Percentiles rank a stretch among this genome's conserved stretches.
Evolutionary conservation across 306 rosid genomes (phyloP).

Genomic region (Sechiopsis laciniata): DNA sequence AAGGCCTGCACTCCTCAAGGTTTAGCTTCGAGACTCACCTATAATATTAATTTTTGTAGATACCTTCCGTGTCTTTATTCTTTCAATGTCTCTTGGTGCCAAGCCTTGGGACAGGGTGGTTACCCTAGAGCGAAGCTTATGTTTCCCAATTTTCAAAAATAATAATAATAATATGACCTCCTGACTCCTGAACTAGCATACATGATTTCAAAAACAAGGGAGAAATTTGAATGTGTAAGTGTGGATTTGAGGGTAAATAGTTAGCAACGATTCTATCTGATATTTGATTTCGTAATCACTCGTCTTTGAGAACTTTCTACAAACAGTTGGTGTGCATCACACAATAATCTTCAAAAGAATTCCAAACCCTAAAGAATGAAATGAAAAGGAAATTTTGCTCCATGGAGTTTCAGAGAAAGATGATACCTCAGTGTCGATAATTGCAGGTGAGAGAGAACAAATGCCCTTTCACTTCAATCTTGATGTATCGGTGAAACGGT

Average conservation of each 20-base stretch:
- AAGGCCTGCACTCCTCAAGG: too few species aligned
- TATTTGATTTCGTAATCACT: not conserved
- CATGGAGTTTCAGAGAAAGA: not conserved
- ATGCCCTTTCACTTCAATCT: not conserved
- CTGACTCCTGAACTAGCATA: not conserved
- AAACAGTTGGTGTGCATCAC: not conserved
- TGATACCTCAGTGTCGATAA: not conserved
- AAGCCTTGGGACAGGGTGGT: too few species aligned
- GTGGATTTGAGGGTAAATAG: not conserved
- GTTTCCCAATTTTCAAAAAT: too few species aligned
- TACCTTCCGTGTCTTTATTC: too few species aligned
- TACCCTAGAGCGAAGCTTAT: too few species aligned
- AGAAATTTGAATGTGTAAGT: not conserved
- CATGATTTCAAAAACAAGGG: not conserved
- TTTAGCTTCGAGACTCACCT: too few species aligned
- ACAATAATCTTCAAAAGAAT: not conserved
- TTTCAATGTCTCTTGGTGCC: too few species aligned
- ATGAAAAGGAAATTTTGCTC: not conserved
- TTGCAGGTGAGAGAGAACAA: not conserved
- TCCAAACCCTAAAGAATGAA: not conserved
- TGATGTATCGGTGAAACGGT: not conserved
- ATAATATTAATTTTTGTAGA: too few species aligned
- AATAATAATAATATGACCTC: not conserved
- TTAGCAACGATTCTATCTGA: not conserved
- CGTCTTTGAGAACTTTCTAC: not conserved